Evolutionary conservation across 495 filamentous ascomycete species (phyloP), one percentile per base, ranked within the genome.

Genomic region (Neurospora discreta): DNA sequence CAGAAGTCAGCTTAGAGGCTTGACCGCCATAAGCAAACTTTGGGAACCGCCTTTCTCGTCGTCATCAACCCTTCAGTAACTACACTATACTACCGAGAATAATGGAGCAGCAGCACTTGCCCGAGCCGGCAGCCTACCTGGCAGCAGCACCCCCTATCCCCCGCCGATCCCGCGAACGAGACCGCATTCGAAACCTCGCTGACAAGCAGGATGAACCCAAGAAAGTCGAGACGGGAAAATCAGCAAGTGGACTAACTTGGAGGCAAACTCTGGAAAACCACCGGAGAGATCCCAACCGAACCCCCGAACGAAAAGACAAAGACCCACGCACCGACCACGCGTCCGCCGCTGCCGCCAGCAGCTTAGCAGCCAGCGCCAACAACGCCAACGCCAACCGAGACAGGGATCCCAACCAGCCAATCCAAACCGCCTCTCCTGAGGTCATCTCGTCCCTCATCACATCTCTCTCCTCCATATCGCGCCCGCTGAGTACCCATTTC

Each of bases 401-500:
- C 77, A 43, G 77, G 79, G 70, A 76, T 20, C 69, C 71, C 71
- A 74, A 77, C 46, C 68, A 71, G 20, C 43, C 74, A n/a, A 77
- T 88, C 38, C 80, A 86, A 65, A 88, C 93, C 65, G 90, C 92
- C 2, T 95, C 94, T 16, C 93, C 95, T 36, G 94, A 97, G 80
- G 92, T 99, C 68, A 98, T 99, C 73, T 94, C 92, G 69, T 93
- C 92, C 44, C 85, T 99, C 69, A 97, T 99, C 80, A 94, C 93
- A 69, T 95, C 94, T 5, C 87, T 99, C 20, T 93, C 93, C 23
- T 88, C 90, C 78, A 96, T 98, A 74, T 94, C 93, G 0, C 85
- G 88, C 68, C 91, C 93, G 30, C 85, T 90, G 73, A 89, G 87
- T 76, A 85, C 87, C 46, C 90, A 92, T 80, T 93, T 94, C 77